phyloP scores from a whole-genome alignment of 1,139 yeast genomes.

The Torulaspora pretoriensis region DNA sequence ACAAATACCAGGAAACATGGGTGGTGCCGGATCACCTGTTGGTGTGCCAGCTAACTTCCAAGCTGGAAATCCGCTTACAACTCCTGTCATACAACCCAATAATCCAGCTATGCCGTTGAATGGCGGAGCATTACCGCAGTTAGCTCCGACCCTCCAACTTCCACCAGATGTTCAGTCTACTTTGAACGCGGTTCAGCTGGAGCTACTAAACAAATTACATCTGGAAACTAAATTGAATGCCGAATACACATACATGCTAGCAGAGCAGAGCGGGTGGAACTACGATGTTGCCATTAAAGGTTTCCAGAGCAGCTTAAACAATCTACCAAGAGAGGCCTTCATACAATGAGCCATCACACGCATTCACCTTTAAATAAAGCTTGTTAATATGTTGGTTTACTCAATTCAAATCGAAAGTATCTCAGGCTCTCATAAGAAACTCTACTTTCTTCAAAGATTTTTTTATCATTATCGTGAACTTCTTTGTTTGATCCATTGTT shows the following conservation, averaged over 20 bases:
- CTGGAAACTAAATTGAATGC: slow-evolving; percentile 71
- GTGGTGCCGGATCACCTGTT: background rate
- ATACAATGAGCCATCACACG: slow-evolving; percentile 15
- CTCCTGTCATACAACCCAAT: slow-evolving; percentile 6
- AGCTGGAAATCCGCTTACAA: slow-evolving; percentile 3
- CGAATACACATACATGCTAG: slow-evolving; percentile 76
- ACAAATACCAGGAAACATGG: slow-evolving; percentile 3
- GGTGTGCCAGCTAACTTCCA: background rate
- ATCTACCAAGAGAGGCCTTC: slow-evolving; percentile 59
- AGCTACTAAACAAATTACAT: slow-evolving; percentile 60
- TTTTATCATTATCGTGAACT: too few species aligned
- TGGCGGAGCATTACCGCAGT: slow-evolving; percentile 10
- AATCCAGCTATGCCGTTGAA: slow-evolving; percentile 6
- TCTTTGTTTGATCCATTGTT: background rate
- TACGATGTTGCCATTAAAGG: slow-evolving; percentile 64
- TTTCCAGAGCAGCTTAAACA: slow-evolving; percentile 58
- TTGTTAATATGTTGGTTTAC: background rate
- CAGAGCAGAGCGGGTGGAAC: slow-evolving; percentile 88
- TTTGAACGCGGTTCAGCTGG: slow-evolving; percentile 56
- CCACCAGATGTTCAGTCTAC: slow-evolving; percentile 51
- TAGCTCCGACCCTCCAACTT: slow-evolving; percentile 34
- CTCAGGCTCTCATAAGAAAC: too few species aligned
- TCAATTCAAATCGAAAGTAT: too few species aligned
- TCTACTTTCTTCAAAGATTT: too few species aligned
- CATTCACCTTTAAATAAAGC: background rate